Base-by-base conservation (phyloP, 805 yeast species). In the Hanseniaspora jakobsenii region DNA sequence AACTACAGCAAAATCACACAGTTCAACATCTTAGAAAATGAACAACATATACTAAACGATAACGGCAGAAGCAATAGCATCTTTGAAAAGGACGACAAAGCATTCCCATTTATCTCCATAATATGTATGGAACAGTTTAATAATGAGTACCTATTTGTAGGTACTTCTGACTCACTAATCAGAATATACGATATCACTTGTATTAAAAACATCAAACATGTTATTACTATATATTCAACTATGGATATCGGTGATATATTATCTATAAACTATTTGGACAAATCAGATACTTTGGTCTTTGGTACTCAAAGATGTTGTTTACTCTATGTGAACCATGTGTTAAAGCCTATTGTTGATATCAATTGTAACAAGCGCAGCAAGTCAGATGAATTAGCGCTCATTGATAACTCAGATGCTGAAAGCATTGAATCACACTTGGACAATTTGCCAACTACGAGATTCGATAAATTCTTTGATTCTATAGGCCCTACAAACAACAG, bases 271-370 rank as follows among this genome's bases (percentile, higher is more conserved):
- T 84, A 91, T 76, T 69, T 78, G 13, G 72, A 74, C 16, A 51
- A 63, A 2, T 58, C 72, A 9, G 69, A 76, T 37, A 74, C 83
- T 0, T 66, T 89, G 3, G 83, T 78, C 50, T 72, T 84, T 53
- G 98, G 98, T 4, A 79, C 94, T 10, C 97, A 91, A 59, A 89
- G 87, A 57, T 95, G 97, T 3, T 73, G 87, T 1, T 72, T 89
- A 14, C 72, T 83, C 32, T 89, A 82, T 76, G 77, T 83, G 47
- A 70, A 70, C 36, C 54, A 57, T 31, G 48, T 60, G 3, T 51
- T 59, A 30, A 52, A 56, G n/a, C n/a, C n/a, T n/a, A n/a, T n/a
- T n/a, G n/a, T n/a, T n/a, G n/a, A n/a, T n/a, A n/a, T n/a, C n/a
- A n/a, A n/a, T n/a, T n/a, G n/a, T n/a, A n/a, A n/a, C n/a, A n/a